These are phyloP conservation scores for Pestalotiopsis sp. DNA, from an alignment of 2,329 filamentous ascomycete species.

Conservation along the genomic window DNA sequence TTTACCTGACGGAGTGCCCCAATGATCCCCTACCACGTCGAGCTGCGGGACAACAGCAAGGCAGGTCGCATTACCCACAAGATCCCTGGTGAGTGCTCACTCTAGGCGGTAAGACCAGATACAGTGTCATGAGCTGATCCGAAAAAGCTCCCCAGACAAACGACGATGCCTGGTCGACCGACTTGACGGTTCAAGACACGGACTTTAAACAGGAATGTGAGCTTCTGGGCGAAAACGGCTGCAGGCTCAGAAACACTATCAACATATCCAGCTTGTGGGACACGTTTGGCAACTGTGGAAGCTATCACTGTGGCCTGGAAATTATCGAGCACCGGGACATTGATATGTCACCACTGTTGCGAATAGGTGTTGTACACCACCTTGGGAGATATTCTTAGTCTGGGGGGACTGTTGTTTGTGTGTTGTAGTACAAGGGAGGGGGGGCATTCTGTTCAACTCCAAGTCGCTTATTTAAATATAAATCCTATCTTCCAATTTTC, in stretches of 20 bases:
- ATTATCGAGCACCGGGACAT: background rate
- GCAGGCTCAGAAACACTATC: background rate
- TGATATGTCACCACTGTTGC: no score
- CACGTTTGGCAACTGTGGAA: background rate
- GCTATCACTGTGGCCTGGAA: background rate
- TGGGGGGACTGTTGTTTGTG: no score
- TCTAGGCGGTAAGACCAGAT: background rate
- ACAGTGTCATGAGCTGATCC: background rate
- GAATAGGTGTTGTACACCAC: no score
- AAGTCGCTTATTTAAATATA: no score
- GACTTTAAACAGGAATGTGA: background rate
- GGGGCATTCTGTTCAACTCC: no score
- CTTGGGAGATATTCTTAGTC: no score
- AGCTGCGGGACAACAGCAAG: background rate
- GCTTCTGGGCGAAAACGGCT: background rate
- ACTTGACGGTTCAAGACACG: background rate
- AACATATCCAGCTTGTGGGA: background rate
- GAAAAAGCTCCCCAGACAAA: background rate
- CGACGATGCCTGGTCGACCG: background rate
- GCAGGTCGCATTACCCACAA: background rate
- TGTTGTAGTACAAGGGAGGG: no score
- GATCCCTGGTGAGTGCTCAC: background rate
- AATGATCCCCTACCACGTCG: background rate
- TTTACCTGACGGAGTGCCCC: background rate
- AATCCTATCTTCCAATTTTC: no score